Percentiles rank a stretch among this genome's conserved stretches.
phyloP scores from a whole-genome alignment of 1,139 yeast genomes.

The Pichia cactophila region DNA sequence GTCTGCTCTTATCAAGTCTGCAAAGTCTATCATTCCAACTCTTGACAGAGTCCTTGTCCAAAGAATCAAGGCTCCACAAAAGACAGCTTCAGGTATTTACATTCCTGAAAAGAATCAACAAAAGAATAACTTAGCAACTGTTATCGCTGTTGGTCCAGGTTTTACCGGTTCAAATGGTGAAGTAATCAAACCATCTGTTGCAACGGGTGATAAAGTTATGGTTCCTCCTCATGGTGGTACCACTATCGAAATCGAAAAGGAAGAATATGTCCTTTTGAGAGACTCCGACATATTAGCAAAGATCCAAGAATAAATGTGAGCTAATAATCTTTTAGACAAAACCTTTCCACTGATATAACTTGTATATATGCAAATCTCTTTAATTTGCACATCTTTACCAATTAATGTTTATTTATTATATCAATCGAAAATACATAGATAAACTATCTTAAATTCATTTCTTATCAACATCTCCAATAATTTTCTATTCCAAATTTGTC shows the following conservation, averaged over 20 bases:
- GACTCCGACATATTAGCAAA: slow-evolving; percentile 94
- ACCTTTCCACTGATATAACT: neutral
- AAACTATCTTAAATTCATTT: neutral
- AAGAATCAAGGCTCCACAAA: slow-evolving; percentile 71
- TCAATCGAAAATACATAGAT: too few species aligned
- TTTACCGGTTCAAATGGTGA: slow-evolving; percentile 61
- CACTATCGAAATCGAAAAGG: slow-evolving; percentile 78
- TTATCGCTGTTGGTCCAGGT: slow-evolving; percentile 82
- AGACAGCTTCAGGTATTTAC: slow-evolving; percentile 91
- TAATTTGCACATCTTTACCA: neutral
- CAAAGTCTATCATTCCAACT: slow-evolving; percentile 82
- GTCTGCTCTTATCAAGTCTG: slow-evolving; percentile 65
- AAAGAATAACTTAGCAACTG: slow-evolving; percentile 79
- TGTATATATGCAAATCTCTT: neutral
- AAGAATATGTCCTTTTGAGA: slow-evolving; percentile 69
- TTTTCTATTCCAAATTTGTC: slow-evolving; percentile 45
- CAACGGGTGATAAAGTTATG: slow-evolving; percentile 86
- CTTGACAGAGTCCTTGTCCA: slow-evolving; percentile 94
- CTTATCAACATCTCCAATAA: slow-evolving; percentile 41
- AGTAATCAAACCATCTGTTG: slow-evolving; percentile 62
- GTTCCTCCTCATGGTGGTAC: slow-evolving; percentile 76
- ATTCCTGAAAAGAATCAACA: slow-evolving; percentile 96
- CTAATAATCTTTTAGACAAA: neutral
- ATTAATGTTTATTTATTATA: too few species aligned
- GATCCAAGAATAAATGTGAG: slow-evolving; percentile 40